Evolutionary conservation across 768 basidiomycete species (phyloP).

Genomic region (Tulasnella sp.): DNA sequence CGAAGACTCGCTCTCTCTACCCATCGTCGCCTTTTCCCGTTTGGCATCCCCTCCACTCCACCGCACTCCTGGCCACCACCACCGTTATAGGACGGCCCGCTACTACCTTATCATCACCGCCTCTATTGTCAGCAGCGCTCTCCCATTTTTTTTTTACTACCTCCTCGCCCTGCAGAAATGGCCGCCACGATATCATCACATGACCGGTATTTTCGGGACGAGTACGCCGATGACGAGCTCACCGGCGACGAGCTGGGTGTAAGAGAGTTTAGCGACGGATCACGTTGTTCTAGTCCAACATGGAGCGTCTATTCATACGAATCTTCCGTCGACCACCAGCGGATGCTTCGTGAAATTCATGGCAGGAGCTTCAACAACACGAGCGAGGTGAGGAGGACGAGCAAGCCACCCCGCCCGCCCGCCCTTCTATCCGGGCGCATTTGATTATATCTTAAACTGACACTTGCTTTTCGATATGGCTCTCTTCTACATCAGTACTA

Average conservation of each 20-base stretch:
- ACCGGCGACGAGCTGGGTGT: constrained; percentile 1
- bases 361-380: constrained; percentile 4
- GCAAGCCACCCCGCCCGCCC: not conserved
- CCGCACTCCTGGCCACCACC: not conserved
- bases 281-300: constrained; percentile 6
- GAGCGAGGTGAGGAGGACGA: not conserved
- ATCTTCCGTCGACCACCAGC: constrained; percentile 17
- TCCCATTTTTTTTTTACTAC: not conserved
- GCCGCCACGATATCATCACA: not conserved
- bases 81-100: not conserved
- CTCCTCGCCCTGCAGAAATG: not conserved
- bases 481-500: not conserved
- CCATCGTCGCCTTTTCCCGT: not conserved
- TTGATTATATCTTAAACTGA: not conserved
- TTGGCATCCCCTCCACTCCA: not conserved
- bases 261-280: not conserved
- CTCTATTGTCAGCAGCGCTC: not conserved
- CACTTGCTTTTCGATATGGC: not conserved
- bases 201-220: not conserved
- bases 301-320: constrained; percentile 19
- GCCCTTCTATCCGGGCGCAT: not conserved
- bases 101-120: not conserved
- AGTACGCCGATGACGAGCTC: not conserved
- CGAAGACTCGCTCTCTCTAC: not conserved
- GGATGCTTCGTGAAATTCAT: constrained; percentile 15